phyloP scores from a whole-genome alignment of 371 early-diverging fungal genomes.

The Blakeslea trispora region DNA sequence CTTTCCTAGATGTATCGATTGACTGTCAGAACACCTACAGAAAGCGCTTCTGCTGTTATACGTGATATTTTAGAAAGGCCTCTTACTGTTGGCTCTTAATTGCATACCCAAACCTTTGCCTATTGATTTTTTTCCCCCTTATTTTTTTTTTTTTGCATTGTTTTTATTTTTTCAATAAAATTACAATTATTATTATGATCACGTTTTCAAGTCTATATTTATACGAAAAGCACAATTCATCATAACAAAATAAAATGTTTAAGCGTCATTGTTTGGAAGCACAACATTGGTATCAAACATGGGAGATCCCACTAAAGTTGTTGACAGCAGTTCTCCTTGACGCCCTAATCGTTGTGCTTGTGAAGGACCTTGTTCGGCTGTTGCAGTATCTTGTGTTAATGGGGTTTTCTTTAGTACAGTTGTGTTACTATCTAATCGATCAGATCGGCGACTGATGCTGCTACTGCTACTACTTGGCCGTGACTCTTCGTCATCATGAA shows the following conservation, averaged over 20 bases:
- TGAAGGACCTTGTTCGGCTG: neutral
- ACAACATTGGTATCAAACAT: neutral
- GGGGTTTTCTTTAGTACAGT: no score
- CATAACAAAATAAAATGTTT: no score
- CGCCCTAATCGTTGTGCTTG: constrained; percentile 1
- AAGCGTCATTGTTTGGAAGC: no score
- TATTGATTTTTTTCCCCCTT: no score
- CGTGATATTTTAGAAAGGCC: constrained; percentile 44
- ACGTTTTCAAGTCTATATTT: no score
- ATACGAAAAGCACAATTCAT: no score
- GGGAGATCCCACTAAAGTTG: constrained; percentile 18
- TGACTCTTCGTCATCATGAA: constrained; percentile 14
- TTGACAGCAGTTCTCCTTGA: constrained; percentile 13
- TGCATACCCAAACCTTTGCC: constrained; percentile 4
- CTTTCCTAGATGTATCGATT: constrained; percentile 82
- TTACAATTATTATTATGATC: no score
- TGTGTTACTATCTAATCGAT: no score
- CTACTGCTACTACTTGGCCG: constrained; percentile 1
- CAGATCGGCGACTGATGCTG: neutral
- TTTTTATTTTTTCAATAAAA: no score
- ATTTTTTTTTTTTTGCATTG: no score
- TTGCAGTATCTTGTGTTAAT: no score
- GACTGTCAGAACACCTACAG: constrained; percentile 89
- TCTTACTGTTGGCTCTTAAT: constrained; percentile 16
- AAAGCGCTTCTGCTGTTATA: constrained; percentile 66